These are phyloP conservation scores for Clitoria ternatea DNA, from an alignment of 306 rosid species.

Conservation along the genomic window DNA sequence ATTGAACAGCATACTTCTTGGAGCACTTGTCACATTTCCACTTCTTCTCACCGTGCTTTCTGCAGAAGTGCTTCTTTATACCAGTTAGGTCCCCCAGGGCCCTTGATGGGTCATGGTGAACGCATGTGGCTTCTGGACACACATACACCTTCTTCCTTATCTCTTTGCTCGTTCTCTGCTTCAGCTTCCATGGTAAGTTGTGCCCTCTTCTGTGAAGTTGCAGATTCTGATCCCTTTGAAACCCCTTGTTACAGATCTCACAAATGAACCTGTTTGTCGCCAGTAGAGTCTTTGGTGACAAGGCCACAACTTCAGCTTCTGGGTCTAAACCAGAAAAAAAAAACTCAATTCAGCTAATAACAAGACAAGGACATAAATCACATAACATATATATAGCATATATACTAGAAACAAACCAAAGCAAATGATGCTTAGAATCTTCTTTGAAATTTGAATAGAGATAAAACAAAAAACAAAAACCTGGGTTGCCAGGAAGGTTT, in stretches of 20 bases:
- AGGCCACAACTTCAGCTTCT: conserved; percentile 80
- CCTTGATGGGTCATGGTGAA: conserved; percentile 87
- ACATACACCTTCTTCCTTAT: conserved; percentile 84
- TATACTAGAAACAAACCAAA: background rate
- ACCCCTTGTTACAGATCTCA: conserved; percentile 94
- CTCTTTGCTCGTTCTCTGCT: conserved; percentile 78
- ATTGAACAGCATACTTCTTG: conserved; percentile 90
- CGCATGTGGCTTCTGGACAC: conserved; percentile 80
- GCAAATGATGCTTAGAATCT: background rate
- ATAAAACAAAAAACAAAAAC: conserved; percentile 32
- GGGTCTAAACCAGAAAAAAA: conserved; percentile 46
- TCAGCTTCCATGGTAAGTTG: conserved; percentile 94
- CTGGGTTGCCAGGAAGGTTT: conserved; percentile 98
- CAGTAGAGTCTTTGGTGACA: conserved; percentile 79
- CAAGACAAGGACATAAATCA: conserved; percentile 1
- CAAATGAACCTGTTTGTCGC: conserved; percentile 84
- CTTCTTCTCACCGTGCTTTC: conserved; percentile 97
- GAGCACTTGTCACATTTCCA: conserved; percentile 99
- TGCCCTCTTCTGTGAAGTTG: conserved; percentile 98
- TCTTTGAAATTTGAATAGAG: background rate
- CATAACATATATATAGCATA: no score
- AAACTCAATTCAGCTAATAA: background rate
- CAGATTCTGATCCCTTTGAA: conserved; percentile 92
- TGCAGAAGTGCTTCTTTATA: conserved; percentile 89
- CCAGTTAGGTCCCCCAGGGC: conserved; percentile 96